A percentile compares a stretch with the other conserved stretches of the same genome.
Conservation (phyloP, 202 grass and related monocot species). For the Miscanthus sacchariflorus region DNA sequence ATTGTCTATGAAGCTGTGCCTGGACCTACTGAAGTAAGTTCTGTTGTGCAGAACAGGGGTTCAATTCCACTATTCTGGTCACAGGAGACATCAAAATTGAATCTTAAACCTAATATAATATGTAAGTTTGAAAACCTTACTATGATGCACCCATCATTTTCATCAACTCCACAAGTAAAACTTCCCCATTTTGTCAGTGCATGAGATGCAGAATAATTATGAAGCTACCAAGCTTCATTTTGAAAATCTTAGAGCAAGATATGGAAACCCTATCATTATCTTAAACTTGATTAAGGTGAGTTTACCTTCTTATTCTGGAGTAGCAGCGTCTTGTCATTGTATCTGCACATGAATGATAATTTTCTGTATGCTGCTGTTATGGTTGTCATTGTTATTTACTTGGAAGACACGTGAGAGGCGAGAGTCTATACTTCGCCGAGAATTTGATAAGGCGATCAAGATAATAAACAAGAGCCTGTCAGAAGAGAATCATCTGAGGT, state of each 20-base stretch:
- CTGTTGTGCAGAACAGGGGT: slow-evolving; percentile 95
- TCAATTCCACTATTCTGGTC: slow-evolving; percentile 98
- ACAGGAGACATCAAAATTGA: slow-evolving; percentile 84
- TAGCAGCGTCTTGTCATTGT: slow-evolving; percentile 41
- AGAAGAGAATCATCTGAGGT: slow-evolving; percentile 73
- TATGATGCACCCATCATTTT: slow-evolving; percentile 31
- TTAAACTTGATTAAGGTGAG: slow-evolving; percentile 98
- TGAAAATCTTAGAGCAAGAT: slow-evolving; percentile 83
- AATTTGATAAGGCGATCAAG: slow-evolving; percentile 84
- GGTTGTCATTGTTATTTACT: slow-evolving; percentile 32
- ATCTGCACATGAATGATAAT: slow-evolving; percentile 30
- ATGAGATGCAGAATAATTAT: slow-evolving; percentile 74
- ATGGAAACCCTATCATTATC: slow-evolving; percentile 95
- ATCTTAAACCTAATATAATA: slow-evolving; percentile 93
- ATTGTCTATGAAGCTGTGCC: slow-evolving; percentile 80
- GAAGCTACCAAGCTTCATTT: slow-evolving; percentile 92
- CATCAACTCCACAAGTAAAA: slow-evolving; percentile 23
- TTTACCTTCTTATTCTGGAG: slow-evolving; percentile 40
- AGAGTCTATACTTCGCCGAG: slow-evolving; percentile 84
- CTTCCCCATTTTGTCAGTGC: slow-evolving; percentile 65
- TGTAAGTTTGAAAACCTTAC: slow-evolving; percentile 65
- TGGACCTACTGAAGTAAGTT: slow-evolving; percentile 80
- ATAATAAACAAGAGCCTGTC: slow-evolving; percentile 67
- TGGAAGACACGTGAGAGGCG: slow-evolving; percentile 80
- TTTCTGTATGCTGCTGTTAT: slow-evolving; percentile 25